Evolutionary conservation across 306 rosid species (phyloP), one percentile per base, ranked within the genome.

Genomic region (Inga oerstediana): DNA sequence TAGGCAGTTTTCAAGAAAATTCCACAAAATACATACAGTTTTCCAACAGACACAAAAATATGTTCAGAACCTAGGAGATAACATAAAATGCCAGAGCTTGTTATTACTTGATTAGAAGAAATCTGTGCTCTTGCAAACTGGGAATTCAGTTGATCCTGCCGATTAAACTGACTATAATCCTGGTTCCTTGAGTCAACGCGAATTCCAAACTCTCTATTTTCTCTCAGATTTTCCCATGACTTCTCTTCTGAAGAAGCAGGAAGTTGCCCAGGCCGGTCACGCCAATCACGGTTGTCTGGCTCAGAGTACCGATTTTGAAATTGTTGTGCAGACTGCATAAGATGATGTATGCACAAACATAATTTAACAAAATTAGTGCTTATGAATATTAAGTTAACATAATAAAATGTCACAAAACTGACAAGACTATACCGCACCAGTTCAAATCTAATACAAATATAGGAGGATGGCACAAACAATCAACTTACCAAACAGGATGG

Each of bases 201-300:
- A 76, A 89, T 87, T 27, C 90, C 93, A 87, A 88, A 84, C 39
- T 92, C 98, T 81, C 83, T 93, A 74, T 78, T 90, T 74, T 94
- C 99, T 39, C 88, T 86, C 56, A 75, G 86, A 43, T 86, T 77
- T 34, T 90, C 97, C 97, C 94, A 88, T 67, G 97, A 90, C 84
- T 89, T 91, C 54, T 92, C 97, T 64, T 94, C 98, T 58, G 91
- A 88, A 79, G 91, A 61, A 44, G 91, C 59, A 70, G 93, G 84
- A 87, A 78, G 82, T 59, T 83, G 93, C 10, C 91, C 92, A 82
- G 97, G 83, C 7, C 98, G 94, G 54, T 91, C 94, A 88, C 94
- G 99, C 99, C 99, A 97, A 82, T 94, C 97, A 44, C 98, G 97
- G 77, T 74, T 88, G 80, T 94, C 99, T 30, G 95, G 95, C 89